Base-by-base conservation (phyloP, 179 eudicot species). In the Spinacia oleracea region DNA sequence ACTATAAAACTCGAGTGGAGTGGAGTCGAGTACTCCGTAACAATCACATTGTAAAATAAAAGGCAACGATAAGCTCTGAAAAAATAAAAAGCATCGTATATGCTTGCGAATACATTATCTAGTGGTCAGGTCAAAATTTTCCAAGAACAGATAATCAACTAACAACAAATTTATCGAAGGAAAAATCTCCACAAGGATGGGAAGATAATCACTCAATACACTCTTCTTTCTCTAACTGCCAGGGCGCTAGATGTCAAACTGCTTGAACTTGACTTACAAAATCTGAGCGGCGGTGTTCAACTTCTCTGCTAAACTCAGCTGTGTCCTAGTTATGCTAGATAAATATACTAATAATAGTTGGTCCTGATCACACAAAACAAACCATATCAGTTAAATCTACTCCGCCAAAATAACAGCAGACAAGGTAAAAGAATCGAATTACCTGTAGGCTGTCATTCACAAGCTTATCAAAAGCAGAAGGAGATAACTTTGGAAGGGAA, bases 221-320 rank as follows among this genome's bases (percentile, higher is more conserved):
- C 73, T 50, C 77, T 78, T 25, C 29, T 42, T 53, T 62, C 74
- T 71, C 9, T 9, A 71, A 43, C 38, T 69, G 77, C 75, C 8
- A 12, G 14, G 64, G 55, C 25, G 34, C 77, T 25, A 48, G 43
- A 72, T 48, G 63, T 15, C 48, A 20, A 69, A 62, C 67, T 62
- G 67, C 68, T 80, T 34, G 75, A 51, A 63, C 71, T 81, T 46
- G 72, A 77, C 59, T 87, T 84, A 95, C 85, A 96, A 85, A 77
- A 93, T 82, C 87, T 96, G 98, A 62, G 98, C 98, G 53, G 99
- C 98, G 0, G 98, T 96, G 83, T 96, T 96, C 89, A 93, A 84
- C 86, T 93, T 96, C 82, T 96, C 97, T 50, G 99, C 98, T 72
- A 92, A 77, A 74, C 91, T 85, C 59, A 96, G 90, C 78, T 91